Base-by-base conservation (phyloP, 805 yeast species). In the Lachancea fermentati region DNA sequence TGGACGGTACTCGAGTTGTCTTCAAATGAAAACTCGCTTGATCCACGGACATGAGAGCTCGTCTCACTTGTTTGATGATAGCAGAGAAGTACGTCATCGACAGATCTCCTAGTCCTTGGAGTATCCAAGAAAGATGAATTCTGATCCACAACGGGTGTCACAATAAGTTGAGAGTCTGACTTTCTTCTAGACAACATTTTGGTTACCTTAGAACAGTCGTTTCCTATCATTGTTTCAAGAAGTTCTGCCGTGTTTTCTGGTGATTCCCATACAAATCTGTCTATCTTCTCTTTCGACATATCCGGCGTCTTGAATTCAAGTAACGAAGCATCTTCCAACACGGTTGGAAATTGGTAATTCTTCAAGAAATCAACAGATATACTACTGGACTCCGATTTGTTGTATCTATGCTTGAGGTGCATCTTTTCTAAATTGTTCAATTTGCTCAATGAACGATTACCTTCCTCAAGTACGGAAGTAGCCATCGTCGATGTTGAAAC, bases 401-500 rank as follows among this genome's bases (percentile, higher is more conserved):
- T 29, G 19, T 46, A 43, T 30, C 44, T 47, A 13, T 44, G 46
- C 39, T 36, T 50, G 43, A 49, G 34, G 19, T 42, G 45, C 12
- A 37, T 37, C 19, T 46, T 52, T 18, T 52, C 55, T 38, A 49
- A 36, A 24, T 45, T 39, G n/a, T 37, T 39, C n/a, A 50, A 28
- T 15, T 44, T 41, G 11, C 42, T 40, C 4, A 46, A 15, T 5
- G 49, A 46, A 12, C 46, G 37, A 7, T 41, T 29, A 24, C 45
- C 37, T 7, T 46, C 50, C 14, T 51, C 44, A 28, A 44, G 41
- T 14, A 54, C 41, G 4, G 57, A 52, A 6, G 51, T 49, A 5
- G 58, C 65, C 55, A 59, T 55, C 1, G 65, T 60, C 2, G 62
- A 56, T 9, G 51, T 46, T 8, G 65, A 60, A 19, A 58, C 48